These are phyloP conservation scores for Epichloe uncinata DNA, from an alignment of 2,329 filamentous ascomycete species.

Conservation along the genomic window DNA sequence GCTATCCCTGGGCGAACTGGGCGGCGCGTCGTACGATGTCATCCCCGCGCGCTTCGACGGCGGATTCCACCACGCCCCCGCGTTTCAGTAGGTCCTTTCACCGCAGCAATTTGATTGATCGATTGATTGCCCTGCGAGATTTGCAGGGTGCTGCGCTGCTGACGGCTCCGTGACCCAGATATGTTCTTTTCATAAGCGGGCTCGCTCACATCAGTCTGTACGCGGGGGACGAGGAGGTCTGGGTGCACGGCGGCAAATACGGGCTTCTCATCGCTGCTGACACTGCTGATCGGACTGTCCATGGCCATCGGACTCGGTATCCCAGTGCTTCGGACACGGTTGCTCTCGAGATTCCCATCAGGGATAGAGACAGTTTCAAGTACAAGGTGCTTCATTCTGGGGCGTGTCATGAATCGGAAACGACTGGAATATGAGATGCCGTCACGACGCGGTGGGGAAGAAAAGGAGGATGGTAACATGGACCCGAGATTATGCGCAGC, in stretches of 20 bases:
- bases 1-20: slow-evolving; percentile 19
- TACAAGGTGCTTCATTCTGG: slow-evolving; percentile 6
- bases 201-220: slow-evolving; percentile 27
- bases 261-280: slow-evolving; percentile 30
- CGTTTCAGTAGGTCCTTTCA: slow-evolving; percentile 22
- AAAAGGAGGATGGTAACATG: background rate
- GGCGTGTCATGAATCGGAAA: slow-evolving; percentile 1
- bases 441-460: background rate
- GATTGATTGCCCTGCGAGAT: background rate
- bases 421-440: background rate
- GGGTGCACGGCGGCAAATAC: slow-evolving; percentile 25
- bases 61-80: slow-evolving; percentile 28
- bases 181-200: slow-evolving; percentile 25
- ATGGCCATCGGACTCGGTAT: slow-evolving; percentile 28
- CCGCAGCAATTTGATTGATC: background rate
- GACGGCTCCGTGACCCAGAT: slow-evolving; percentile 12
- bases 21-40: slow-evolving; percentile 22
- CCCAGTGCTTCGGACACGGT: slow-evolving; percentile 24
- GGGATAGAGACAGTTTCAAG: slow-evolving; percentile 1
- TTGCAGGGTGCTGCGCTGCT: background rate
- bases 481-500: too few species aligned
- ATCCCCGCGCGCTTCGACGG: slow-evolving; percentile 24
- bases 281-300: slow-evolving; percentile 23
- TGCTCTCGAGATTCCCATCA: slow-evolving; percentile 13
- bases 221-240: slow-evolving; percentile 21